A percentile compares a stretch with the other conserved stretches of the same genome.
Conservation (phyloP, 306 rosid genomes). For the Casuarina equisetifolia region DNA sequence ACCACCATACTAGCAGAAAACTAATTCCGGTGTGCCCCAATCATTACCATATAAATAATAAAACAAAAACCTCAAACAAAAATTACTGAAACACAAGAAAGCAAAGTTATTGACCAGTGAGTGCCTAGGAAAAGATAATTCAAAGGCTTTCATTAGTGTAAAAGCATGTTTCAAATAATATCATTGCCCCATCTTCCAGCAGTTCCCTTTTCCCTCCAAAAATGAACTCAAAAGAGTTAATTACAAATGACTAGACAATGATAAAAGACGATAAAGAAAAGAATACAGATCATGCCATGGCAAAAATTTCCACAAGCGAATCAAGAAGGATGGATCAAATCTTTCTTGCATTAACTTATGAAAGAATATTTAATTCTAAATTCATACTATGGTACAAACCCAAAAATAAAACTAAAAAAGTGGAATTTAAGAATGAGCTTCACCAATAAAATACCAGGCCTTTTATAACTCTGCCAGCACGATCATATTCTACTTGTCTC, state of each 20-base stretch:
- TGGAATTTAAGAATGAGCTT: neutral
- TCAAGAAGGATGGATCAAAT: neutral
- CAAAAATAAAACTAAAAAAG: neutral
- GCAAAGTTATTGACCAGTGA: no score
- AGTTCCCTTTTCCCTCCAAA: neutral
- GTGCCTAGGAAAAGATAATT: no score
- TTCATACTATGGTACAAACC: neutral
- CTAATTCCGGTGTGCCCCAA: neutral
- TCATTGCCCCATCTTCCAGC: neutral
- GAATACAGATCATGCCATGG: neutral
- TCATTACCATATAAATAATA: neutral
- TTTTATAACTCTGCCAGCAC: constrained; percentile 57
- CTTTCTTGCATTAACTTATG: neutral
- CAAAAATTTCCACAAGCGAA: neutral
- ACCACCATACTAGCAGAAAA: neutral
- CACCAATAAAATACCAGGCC: constrained; percentile 41
- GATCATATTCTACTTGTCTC: constrained; percentile 66
- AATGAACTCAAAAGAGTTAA: neutral
- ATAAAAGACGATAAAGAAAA: neutral
- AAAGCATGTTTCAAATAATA: neutral
- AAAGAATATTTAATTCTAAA: neutral
- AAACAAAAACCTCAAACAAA: neutral
- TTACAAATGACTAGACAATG: neutral
- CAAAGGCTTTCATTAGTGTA: no score
- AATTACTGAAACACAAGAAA: neutral